phyloP scores from a whole-genome alignment of 1,139 yeast genomes.

The Sugiyamaella novakii region DNA sequence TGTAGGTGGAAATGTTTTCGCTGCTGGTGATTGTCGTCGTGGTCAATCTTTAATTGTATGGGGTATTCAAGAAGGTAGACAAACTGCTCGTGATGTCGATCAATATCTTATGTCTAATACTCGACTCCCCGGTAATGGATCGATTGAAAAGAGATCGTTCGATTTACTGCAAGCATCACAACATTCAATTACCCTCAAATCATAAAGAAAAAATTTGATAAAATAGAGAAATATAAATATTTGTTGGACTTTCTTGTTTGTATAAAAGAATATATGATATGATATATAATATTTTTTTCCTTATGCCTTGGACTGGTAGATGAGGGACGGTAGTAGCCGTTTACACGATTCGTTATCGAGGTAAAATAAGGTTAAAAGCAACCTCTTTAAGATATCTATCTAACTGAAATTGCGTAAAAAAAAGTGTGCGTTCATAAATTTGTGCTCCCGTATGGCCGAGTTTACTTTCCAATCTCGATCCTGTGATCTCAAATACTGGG shows the following conservation, averaged over 20 bases:
- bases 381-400: no score
- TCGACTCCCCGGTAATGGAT: constrained; percentile 90
- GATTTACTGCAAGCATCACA: constrained; percentile 38
- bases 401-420: no score
- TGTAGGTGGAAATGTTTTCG: constrained; percentile 72
- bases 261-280: constrained; percentile 17
- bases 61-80: constrained; percentile 99
- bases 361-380: no score
- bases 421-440: no score
- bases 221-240: constrained; percentile 1
- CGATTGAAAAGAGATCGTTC: constrained; percentile 81
- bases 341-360: no score
- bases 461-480: no score
- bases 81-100: constrained; percentile 95
- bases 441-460: no score
- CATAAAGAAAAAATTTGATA: constrained; percentile 7
- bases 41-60: constrained; percentile 98
- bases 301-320: no score
- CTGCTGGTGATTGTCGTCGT: constrained; percentile 99
- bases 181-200: constrained; percentile 4
- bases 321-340: no score
- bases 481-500: no score
- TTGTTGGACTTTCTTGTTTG: constrained; percentile 7
- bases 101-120: constrained; percentile 73
- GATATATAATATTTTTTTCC: constrained; percentile 6